Conservation (phyloP, 352 stramenopile species). For the Pythium brassicae region DNA sequence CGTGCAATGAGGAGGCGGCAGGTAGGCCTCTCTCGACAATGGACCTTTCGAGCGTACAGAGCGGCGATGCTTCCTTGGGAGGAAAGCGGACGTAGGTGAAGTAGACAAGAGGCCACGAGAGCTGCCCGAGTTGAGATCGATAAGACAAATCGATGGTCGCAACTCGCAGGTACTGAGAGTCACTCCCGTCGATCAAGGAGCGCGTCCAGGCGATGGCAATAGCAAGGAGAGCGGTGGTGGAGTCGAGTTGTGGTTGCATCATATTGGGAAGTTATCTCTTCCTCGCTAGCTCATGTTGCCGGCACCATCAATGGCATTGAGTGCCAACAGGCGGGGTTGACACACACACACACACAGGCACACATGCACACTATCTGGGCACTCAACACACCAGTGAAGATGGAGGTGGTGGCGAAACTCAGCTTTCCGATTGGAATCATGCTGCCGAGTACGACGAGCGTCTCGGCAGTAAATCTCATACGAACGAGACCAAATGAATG, state of each 20-base stretch:
- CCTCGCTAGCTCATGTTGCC: too few relatives aligned
- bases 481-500: slow-evolving; percentile 65
- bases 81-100: neutral
- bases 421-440: slow-evolving; percentile 58
- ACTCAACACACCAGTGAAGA: neutral
- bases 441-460: slow-evolving; percentile 12
- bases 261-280: too few relatives aligned
- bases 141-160: neutral
- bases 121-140: neutral
- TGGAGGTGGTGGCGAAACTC: slow-evolving; percentile 27
- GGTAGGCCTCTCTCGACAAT: too few relatives aligned
- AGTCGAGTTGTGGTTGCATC: too few relatives aligned
- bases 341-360: neutral
- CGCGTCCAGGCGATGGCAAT: too few relatives aligned
- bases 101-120: neutral
- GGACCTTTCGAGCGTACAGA: neutral
- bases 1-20: neutral
- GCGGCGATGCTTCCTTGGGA: too few relatives aligned
- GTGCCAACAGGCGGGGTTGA: too few relatives aligned
- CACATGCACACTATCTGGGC: neutral
- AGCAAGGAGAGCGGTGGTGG: too few relatives aligned
- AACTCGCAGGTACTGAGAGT: neutral
- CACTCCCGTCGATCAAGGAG: neutral
- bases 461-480: slow-evolving; percentile 31
- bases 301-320: too few relatives aligned